Base-by-base conservation (phyloP, 192 early-diverging fungal genomes). In the Backusella westeae region DNA sequence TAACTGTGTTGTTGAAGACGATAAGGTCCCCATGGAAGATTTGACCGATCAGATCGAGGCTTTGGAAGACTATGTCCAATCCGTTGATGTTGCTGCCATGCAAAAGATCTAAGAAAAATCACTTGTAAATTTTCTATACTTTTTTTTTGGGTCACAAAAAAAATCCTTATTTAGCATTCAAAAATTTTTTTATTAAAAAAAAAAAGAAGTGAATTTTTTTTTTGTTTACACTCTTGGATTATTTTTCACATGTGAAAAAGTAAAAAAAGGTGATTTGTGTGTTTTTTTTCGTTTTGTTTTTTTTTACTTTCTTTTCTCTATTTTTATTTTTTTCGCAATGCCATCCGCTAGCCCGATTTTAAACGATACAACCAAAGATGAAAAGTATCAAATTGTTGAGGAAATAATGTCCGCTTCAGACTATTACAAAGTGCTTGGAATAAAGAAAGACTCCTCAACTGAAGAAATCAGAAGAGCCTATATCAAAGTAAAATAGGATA, bases 1-100 rank as follows among this genome's bases (percentile, higher is more conserved):
- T 86, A 93, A 90, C 85, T 91, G 90, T 85, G 94, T 96, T 79
- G 88, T 98, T 72, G 95, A 95, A 87, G 96, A 97, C 83, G 95
- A 92, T 49, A 96, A 96, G 91, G 95, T 98, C 81, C 88, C 85
- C 41, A 85, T 90, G 67, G 94, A 97, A 74, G 94, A 94, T 80
- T 88, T 98, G 56, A 77, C 83, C 52, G 97, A 97, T 59, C 73
- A 91, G 85, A 97, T 98, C 79, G 79, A 74, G 44, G 91, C 80
- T 59, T 89, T 92, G 68, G 95, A 94, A 79, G 96, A 97, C 81
- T 89, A 89, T 79, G 91, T 97, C 81, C 97, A 98, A 89, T 94
- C 93, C 79, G 93, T 96, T 75, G 95, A 97, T 83, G 87, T 96
- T 82, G 90, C 87, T 80, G 87, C 94, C 49, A 94, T 97, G 88